These are phyloP conservation scores for Salix caprea DNA, from an alignment of 345 rosid species.

Conservation along the genomic window DNA sequence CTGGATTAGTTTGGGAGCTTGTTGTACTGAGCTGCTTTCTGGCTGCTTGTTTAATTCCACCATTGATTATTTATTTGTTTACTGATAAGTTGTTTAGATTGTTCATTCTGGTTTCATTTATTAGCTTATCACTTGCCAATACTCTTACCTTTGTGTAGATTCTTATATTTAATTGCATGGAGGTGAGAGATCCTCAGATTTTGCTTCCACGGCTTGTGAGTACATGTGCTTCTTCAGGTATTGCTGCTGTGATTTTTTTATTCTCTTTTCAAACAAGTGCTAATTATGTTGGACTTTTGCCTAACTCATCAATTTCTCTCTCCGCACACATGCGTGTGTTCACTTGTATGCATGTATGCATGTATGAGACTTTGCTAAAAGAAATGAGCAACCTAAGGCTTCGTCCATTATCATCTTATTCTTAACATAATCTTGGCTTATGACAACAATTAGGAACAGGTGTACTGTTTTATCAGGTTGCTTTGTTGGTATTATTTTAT, in stretches of 20 bases:
- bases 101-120: not conserved
- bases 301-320: not conserved
- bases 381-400: not conserved
- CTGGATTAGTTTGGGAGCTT: not conserved
- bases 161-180: slow-evolving; percentile 90
- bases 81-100: not conserved
- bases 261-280: not conserved
- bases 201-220: slow-evolving; percentile 65
- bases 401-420: not conserved
- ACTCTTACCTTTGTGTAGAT: slow-evolving; percentile 38
- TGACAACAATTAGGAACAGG: not conserved
- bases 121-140: slow-evolving; percentile 5
- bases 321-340: not conserved
- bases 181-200: slow-evolving; percentile 75
- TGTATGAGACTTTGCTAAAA: no score
- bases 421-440: not conserved
- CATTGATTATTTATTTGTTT: not conserved
- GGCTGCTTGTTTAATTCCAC: slow-evolving; percentile 1
- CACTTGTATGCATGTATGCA: no score
- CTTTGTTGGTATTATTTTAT: not conserved
- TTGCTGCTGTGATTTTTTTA: not conserved
- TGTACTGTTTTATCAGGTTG: not conserved
- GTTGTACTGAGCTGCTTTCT: not conserved
- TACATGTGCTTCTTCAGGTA: slow-evolving; percentile 73
- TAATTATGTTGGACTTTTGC: not conserved